Conservation (phyloP, 352 stramenopile species). For the Phytopythium delawarense region DNA sequence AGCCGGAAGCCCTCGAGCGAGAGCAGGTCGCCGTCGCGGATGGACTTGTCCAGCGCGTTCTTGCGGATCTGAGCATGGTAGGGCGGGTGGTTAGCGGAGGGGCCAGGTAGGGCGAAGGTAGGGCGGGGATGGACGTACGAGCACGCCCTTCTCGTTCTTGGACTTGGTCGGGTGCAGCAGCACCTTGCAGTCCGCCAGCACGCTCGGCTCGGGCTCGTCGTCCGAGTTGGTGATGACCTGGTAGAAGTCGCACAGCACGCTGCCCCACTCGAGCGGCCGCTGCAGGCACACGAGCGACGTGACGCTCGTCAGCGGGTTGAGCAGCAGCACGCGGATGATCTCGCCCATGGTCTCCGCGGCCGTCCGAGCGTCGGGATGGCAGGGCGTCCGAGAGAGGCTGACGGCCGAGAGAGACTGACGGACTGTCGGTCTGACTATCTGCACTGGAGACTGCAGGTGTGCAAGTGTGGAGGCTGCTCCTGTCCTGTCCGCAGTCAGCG, state of each 20-base stretch:
- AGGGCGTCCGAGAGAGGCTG: too few relatives aligned
- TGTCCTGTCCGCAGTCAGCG: too few relatives aligned
- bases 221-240: slow-evolving; percentile 80
- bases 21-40: slow-evolving; percentile 78
- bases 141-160: slow-evolving; percentile 71
- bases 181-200: slow-evolving; percentile 68
- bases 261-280: slow-evolving; percentile 70
- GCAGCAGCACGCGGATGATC: slow-evolving; percentile 78
- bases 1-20: slow-evolving; percentile 60
- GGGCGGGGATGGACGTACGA: slow-evolving; percentile 26
- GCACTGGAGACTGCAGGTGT: too few relatives aligned
- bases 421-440: too few relatives aligned
- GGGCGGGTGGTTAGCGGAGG: neutral
- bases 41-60: slow-evolving; percentile 66
- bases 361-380: too few relatives aligned
- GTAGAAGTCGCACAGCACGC: slow-evolving; percentile 78
- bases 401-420: too few relatives aligned
- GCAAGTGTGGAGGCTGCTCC: too few relatives aligned
- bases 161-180: slow-evolving; percentile 80
- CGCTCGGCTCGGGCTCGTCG: slow-evolving; percentile 52
- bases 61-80: slow-evolving; percentile 43
- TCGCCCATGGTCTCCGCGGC: slow-evolving; percentile 37
- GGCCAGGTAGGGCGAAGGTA: neutral
- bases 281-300: slow-evolving; percentile 80
- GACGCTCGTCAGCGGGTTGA: slow-evolving; percentile 60